Evolutionary conservation across 73 alveolate genomes (phyloP).

Genomic region (Strombidium stylifer): DNA sequence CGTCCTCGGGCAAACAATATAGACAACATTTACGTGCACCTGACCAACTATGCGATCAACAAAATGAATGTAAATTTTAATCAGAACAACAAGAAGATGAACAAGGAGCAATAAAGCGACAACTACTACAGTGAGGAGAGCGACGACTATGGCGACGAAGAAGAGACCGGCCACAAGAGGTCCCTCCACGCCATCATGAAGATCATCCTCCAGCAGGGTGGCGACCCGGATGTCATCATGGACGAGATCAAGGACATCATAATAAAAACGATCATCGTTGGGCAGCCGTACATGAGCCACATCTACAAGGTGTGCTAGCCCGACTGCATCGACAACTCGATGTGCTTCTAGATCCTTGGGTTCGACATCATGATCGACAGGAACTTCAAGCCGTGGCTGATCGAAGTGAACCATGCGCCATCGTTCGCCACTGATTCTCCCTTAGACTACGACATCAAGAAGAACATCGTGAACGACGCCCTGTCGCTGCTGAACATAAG

Average conservation of each 20-base stretch:
- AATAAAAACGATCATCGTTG: slow-evolving; percentile 19
- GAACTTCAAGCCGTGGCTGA: slow-evolving; percentile 34
- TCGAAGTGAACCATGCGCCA: slow-evolving; percentile 40
- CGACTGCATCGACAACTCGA: slow-evolving; percentile 22
- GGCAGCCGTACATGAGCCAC: slow-evolving; percentile 11
- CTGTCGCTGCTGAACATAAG: no score
- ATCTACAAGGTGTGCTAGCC: slow-evolving; percentile 16
- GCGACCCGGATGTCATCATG: neutral
- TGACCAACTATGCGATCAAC: slow-evolving; percentile 46
- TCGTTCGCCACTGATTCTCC: slow-evolving; percentile 34
- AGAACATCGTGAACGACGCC: no score
- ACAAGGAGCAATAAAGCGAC: slow-evolving; percentile 15
- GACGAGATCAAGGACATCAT: slow-evolving; percentile 20
- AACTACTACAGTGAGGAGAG: slow-evolving; percentile 74
- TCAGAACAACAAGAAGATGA: slow-evolving; percentile 5
- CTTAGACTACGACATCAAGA: no score
- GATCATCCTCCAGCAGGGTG: no score
- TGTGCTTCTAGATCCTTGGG: slow-evolving; percentile 68
- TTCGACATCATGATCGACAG: slow-evolving; percentile 25
- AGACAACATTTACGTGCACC: slow-evolving; percentile 44
- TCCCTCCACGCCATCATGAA: neutral
- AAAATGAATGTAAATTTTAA: slow-evolving; percentile 9
- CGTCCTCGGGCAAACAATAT: slow-evolving; percentile 24
- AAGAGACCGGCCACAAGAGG: slow-evolving; percentile 34
- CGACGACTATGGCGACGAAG: slow-evolving; percentile 41